Evolutionary conservation across 805 yeast species (phyloP), one percentile per base, ranked within the genome.

Genomic region (Sugiyamaella lignohabitans): DNA sequence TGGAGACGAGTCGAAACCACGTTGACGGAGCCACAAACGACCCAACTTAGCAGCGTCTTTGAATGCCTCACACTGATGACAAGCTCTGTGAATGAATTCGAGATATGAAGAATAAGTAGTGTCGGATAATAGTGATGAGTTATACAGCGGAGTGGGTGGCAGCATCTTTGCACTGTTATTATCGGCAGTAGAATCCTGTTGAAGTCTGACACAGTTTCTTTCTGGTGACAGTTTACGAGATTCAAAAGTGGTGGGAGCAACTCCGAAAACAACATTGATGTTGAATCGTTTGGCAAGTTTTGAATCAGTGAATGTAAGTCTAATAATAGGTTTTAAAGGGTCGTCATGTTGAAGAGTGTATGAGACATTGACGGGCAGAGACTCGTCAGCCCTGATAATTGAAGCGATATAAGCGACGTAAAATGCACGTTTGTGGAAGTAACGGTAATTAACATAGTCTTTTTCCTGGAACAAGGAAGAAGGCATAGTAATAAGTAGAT

Each of bases 391-490:
- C n/a, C n/a, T n/a, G 5, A 37, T 21, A 8, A 36, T 24, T 14
- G 43, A 30, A 8, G 40, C 72, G 48, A 93, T 59, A 59, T 79
- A 83, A 1, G 96, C 91, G 47, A 88, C 56, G 59, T 88, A 93
- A 55, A 86, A 91, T 5, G 96, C 80, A 55, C 96, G 76, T 65
- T 93, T 93, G 68, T 91, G 88, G 47, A 87, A 69, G 35, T 93
- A 91, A 61, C 98, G 74, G 68, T 85, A 87, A 67, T 93, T 93
- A 57, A 91, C 70, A 59, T 82, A 87, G 64, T 93, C 98, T 67
- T 93, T 93, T 43, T 82, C 80, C 59, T 84, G 88, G 60, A 93
- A 84, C 41, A 84, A 62, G 22, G 68, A 66, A 43, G 69, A 66
- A 4, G 97, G 96, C 89, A 93, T 91, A 3, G 86, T 80, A 36